Evolutionary conservation across 116 monocot species (phyloP).

Genomic region (Posidonia oceanica): DNA sequence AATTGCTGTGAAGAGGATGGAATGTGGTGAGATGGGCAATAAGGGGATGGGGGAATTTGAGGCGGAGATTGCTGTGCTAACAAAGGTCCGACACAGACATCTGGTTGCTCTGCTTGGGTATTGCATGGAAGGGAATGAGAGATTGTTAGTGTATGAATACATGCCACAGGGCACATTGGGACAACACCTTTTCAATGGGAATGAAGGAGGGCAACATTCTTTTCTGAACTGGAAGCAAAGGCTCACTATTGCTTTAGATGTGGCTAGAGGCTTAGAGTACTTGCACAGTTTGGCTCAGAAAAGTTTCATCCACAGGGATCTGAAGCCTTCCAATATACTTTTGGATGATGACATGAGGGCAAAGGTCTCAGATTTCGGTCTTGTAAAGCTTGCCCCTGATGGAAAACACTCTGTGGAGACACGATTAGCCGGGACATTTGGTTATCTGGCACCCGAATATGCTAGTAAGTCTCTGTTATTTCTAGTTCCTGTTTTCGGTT

Average conservation of each 20-base stretch:
- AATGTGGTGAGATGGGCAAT: slow-evolving; percentile 22
- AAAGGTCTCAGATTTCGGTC: slow-evolving; percentile 57
- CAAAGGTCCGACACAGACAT: slow-evolving; percentile 43
- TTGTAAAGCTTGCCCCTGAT: slow-evolving; percentile 42
- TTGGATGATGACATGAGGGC: slow-evolving; percentile 37
- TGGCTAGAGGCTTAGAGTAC: slow-evolving; percentile 53
- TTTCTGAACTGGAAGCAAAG: slow-evolving; percentile 46
- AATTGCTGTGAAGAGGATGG: slow-evolving; percentile 54
- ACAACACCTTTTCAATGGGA: slow-evolving; percentile 34
- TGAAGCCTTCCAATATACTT: slow-evolving; percentile 60
- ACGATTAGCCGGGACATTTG: slow-evolving; percentile 47
- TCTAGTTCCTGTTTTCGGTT: background rate
- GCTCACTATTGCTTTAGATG: slow-evolving; percentile 47
- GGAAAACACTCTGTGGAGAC: slow-evolving; percentile 40
- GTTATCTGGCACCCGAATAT: slow-evolving; percentile 58
- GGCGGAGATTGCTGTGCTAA: slow-evolving; percentile 41
- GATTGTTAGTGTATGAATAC: slow-evolving; percentile 26
- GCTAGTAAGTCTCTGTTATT: slow-evolving; percentile 28
- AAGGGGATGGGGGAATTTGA: slow-evolving; percentile 32
- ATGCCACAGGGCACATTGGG: slow-evolving; percentile 50
- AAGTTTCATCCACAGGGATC: slow-evolving; percentile 51
- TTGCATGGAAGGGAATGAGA: slow-evolving; percentile 43
- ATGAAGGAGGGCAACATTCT: slow-evolving; percentile 4
- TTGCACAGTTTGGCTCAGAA: slow-evolving; percentile 53
- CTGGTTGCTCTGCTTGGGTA: slow-evolving; percentile 48